Conservation (phyloP, 2,329 filamentous ascomycete species). For the Cladosporium phlei region DNA sequence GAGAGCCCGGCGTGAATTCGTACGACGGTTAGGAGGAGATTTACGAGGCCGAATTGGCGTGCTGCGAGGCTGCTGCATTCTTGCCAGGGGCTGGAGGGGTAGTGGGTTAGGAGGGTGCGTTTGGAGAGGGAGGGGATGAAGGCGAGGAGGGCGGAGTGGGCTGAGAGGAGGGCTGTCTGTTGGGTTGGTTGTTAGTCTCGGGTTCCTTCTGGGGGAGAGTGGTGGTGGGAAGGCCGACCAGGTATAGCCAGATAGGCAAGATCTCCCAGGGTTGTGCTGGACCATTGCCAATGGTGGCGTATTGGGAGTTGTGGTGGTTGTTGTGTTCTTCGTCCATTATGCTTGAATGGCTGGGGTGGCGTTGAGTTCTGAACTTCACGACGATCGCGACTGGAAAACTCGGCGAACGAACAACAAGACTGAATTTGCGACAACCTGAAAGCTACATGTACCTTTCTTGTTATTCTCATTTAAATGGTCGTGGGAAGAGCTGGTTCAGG, state of each 20-base stretch:
- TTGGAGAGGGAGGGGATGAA: constrained; percentile 6
- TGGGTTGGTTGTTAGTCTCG: background rate
- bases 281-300: background rate
- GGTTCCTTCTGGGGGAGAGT: too few species aligned
- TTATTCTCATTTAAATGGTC: background rate
- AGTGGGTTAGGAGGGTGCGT: background rate
- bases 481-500: constrained; percentile 4
- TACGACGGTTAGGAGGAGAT: background rate
- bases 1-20: constrained; percentile 3
- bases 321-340: background rate
- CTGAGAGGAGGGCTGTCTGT: constrained; percentile 4
- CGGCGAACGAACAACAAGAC: background rate
- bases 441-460: background rate
- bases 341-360: background rate
- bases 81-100: background rate
- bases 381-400: background rate
- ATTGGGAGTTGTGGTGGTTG: background rate
- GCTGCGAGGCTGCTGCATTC: background rate
- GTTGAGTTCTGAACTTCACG: background rate
- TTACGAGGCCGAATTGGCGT: constrained; percentile 3
- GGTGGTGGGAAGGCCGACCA: background rate
- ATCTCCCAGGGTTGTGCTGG: constrained; percentile 3
- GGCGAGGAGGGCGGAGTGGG: constrained; percentile 1
- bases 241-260: constrained; percentile 1
- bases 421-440: background rate